phyloP scores from a whole-genome alignment of 176 grass and related monocot species.

The Musa schizocarpa region DNA sequence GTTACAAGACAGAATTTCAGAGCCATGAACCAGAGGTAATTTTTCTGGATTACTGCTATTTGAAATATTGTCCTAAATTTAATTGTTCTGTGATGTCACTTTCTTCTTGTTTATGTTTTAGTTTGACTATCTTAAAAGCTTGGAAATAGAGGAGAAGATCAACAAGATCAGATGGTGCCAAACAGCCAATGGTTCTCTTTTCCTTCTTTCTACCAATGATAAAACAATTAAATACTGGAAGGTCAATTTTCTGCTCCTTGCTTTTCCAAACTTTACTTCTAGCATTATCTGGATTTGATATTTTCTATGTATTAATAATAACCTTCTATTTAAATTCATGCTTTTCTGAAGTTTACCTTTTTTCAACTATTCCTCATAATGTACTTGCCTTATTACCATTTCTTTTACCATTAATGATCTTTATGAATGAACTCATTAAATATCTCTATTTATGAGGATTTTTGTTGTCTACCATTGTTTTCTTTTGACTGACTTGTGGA shows the following conservation, averaged over 20 bases:
- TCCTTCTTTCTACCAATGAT: constrained; percentile 19
- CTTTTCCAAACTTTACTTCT: not conserved
- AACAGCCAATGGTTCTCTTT: constrained; percentile 1
- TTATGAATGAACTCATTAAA: no score
- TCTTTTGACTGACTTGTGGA: no score
- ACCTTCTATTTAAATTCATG: not conserved
- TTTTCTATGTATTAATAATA: not conserved
- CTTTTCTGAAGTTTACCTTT: not conserved
- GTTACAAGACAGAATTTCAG: constrained; percentile 97
- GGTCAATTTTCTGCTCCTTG: not conserved
- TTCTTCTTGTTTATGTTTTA: constrained; percentile 18
- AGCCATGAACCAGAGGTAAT: constrained; percentile 99
- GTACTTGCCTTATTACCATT: not conserved
- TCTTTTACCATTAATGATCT: no score
- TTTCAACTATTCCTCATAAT: not conserved
- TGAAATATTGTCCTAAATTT: not conserved
- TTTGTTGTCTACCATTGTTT: not conserved
- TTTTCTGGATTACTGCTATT: constrained; percentile 5
- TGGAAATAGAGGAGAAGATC: constrained; percentile 24
- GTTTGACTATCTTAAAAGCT: constrained; percentile 24
- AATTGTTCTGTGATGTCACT: constrained; percentile 30
- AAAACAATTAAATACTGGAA: constrained; percentile 25
- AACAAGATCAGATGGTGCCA: constrained; percentile 25
- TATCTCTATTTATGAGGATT: not conserved
- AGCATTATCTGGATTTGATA: not conserved